A percentile compares a stretch with the other conserved stretches of the same genome.
Conservation (phyloP, 306 rosid species). For the Rosa lucieae region DNA sequence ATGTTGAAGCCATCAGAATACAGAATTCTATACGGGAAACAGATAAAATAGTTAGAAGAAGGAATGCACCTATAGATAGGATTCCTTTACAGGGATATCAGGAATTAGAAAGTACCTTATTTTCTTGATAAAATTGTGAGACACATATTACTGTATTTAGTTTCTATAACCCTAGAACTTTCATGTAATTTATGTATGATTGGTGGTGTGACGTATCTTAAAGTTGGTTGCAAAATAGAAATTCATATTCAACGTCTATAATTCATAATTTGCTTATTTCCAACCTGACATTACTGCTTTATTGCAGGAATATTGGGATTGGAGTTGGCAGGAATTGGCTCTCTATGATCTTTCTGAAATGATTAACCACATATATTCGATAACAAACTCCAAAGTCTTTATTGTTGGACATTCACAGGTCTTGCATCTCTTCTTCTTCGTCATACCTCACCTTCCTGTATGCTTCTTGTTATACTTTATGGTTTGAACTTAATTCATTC, state of each 20-base stretch:
- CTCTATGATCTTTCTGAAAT: slow-evolving; percentile 70
- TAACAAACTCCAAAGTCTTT: slow-evolving; percentile 58
- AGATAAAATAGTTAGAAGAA: too few species aligned
- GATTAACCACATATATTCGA: slow-evolving; percentile 54
- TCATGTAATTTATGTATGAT: not conserved
- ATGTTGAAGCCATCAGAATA: too few species aligned
- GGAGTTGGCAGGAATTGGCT: slow-evolving; percentile 97
- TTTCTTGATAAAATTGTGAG: not conserved
- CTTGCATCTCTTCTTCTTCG: slow-evolving; percentile 27
- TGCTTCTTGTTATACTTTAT: slow-evolving; percentile 8
- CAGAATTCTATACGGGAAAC: too few species aligned
- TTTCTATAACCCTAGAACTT: not conserved
- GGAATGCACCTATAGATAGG: too few species aligned
- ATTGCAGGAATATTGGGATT: slow-evolving; percentile 85
- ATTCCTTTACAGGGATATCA: too few species aligned
- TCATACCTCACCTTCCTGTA: slow-evolving; percentile 15
- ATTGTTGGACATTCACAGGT: slow-evolving; percentile 97
- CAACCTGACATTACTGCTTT: slow-evolving; percentile 25
- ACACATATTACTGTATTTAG: not conserved
- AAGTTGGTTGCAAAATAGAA: not conserved
- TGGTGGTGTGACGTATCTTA: not conserved
- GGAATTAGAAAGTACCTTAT: too few species aligned
- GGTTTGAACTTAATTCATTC: slow-evolving; percentile 18
- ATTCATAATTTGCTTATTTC: slow-evolving; percentile 13
- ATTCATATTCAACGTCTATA: not conserved